Base-by-base conservation (phyloP, 2,329 filamentous ascomycete species). In the Colletotrichum musicola region DNA sequence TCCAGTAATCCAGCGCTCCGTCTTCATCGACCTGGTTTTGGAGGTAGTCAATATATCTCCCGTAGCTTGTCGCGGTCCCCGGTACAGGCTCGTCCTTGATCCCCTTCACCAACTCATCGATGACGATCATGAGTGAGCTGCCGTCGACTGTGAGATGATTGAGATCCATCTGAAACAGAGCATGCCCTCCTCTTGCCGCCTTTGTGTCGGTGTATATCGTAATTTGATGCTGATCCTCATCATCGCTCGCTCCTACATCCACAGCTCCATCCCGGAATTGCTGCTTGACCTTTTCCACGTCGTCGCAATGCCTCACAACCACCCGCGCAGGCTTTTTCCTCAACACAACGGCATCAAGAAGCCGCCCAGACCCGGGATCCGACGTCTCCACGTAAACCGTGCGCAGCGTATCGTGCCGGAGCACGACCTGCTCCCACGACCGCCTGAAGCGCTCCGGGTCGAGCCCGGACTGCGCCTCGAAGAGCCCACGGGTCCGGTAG, bases 401-500 rank as follows among this genome's bases (percentile, higher is more conserved):
- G 12, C 70, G 70, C 13, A 72, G 66, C 5, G 70, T 53, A n/a
- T 71, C 46, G 13, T 72, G 71, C 3, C 71, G 56, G 10, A 42
- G 57, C 7, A 72, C 61, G 5, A 67, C 51, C 4, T 50, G 49
- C n/a, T 50, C 53, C 71, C 70, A 72, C 2, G 20, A 25, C 1
- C 14, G 30, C 14, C 47, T 42, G 13, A 68, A 68, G 1, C 7
- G n/a, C 12, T 44, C 13, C 16, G 61, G 7, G 2, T 69, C 38
- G 2, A 69, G 35, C 1, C 10, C 47, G 0, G 20, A n/a, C 2
- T 38, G 30, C 1, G 42, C 22, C 22, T 55, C 47, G n/a, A 68
- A 64, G 4, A 68, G 55, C 1, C 65, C 60, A 6, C 62, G 57
- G 6, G 62, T 72, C 16, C 78, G 71, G 49, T 81, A 81, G 4